Base-by-base conservation (phyloP, 345 rosid species). In the Sonneratia caseolaris region DNA sequence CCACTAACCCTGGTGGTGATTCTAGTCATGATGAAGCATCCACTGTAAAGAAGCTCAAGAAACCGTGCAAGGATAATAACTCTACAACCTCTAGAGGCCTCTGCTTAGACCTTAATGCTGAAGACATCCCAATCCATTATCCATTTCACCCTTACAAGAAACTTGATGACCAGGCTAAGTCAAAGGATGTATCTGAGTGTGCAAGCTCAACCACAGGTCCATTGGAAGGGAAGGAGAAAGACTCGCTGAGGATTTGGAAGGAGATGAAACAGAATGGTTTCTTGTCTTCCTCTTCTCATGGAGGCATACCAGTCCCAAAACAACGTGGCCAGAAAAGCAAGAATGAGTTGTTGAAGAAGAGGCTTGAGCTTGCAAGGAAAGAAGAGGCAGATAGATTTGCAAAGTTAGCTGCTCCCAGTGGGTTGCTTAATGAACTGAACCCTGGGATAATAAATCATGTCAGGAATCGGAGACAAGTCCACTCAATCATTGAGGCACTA, bases 391-490 rank as follows among this genome's bases (percentile, higher is more conserved):
- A 90, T 78, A 86, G 89, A 80, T 88, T 95, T 62, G 72, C 98
- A 8, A 89, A 88, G 81, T 81, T 92, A 72, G 87, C 98, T 19
- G 90, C 97, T 35, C 99, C 99, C 2, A 95, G 96, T 76, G 98
- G 97, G 51, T 83, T 90, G 76, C 86, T 95, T 71, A 92, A 89
- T 64, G 94, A 84, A 64, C 70, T 95, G 83, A 95, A 92, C 76
- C 99, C 96, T 0, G 97, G 99, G 61, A 95, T 95, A 70, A 89
- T 95, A 76, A 90, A 88, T 82, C 95, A 89, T 74, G 91, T 95
- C 47, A 86, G 99, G 76, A 92, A 86, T 70, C 92, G 78, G 79
- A 86, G 83, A 76, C 99, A 95, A 74, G 99, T 95, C 56, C 96
- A 85, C 79, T 89, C 99, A 36, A 87, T 92, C 43, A 95, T 95